Base-by-base conservation (phyloP, 371 early-diverging fungal species). In the Mortierella sp. region DNA sequence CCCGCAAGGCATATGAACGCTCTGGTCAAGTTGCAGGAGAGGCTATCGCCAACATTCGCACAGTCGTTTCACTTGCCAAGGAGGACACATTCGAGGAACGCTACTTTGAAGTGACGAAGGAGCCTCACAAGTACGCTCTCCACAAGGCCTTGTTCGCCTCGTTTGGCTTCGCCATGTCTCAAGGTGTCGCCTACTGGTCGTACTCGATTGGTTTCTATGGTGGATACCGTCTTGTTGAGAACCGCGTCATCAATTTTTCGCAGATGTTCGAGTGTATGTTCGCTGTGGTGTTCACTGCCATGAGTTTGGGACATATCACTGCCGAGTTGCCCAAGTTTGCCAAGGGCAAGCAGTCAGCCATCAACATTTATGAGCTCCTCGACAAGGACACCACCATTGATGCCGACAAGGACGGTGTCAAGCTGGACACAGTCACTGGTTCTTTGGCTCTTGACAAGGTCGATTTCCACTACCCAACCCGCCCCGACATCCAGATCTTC, bases 41-140 rank as follows among this genome's bases (percentile, higher is more conserved):
- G 73, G 93, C 94, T 24, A 90, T 97, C 51, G 84, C 89, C 59
- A 89, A 91, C 79, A 92, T 97, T 52, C 90, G 96, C 43, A 97
- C 97, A 3, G 95, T 97, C 18, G 87, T 89, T 39, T 83, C 93
- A 2, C 84, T 97, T 21, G 92, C 91, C 38, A 90, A 92, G 58
- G 96, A 98, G 80, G 58, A 60, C 24, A 78, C 84, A 14, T 92
- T 95, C 58, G 86, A 88, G 67, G 57, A 54, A 19, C 79, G 83
- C 54, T 95, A 91, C 57, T 64, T 71, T 16, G 72, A 80, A 27
- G 86, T 87, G 56, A 86, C 91, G 41, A 81, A 80, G 5, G 84
- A 73, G 43, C 95, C 95, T 24, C 90, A 94, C 67, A 80, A 73
- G 19, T 79, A 84, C 26, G 90, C 91, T 23, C 70, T 83, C 42